Percentiles rank a stretch among this genome's conserved stretches.
Conservation (phyloP, 2,329 filamentous ascomycete species). For the Fragosphaeria purpurea region DNA sequence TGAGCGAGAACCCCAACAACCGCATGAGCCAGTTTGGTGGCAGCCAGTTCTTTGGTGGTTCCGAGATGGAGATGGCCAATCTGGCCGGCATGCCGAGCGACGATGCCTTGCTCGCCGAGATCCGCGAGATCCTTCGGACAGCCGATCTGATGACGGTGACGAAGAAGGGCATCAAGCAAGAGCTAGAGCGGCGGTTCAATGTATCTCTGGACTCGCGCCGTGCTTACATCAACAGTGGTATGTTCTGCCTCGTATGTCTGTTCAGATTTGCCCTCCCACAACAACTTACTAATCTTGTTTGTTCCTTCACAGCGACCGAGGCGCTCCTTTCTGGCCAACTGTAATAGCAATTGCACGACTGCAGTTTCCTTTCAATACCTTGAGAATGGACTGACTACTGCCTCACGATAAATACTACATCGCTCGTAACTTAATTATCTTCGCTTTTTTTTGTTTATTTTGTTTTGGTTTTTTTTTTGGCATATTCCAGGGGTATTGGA, state of each 20-base stretch:
- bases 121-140: conserved; percentile 81
- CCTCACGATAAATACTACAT: no score
- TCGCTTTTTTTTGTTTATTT: neutral
- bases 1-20: conserved; percentile 52
- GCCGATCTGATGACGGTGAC: conserved; percentile 96
- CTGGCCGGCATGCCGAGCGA: conserved; percentile 72
- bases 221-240: conserved; percentile 89
- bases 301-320: conserved; percentile 51
- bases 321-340: conserved; percentile 68
- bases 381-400: conserved; percentile 2
- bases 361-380: no score
- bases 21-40: conserved; percentile 53
- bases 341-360: conserved; percentile 26
- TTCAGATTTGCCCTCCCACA: no score
- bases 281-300: neutral
- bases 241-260: conserved; percentile 25
- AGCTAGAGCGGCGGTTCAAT: conserved; percentile 84
- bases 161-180: conserved; percentile 94
- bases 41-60: conserved; percentile 45
- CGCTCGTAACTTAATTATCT: neutral
- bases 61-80: conserved; percentile 62
- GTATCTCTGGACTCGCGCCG: conserved; percentile 78
- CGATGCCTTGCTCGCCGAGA: conserved; percentile 84
- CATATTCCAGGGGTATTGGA: conserved; percentile 10
- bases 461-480: neutral